A percentile compares a stretch with the other conserved stretches of the same genome.
phyloP scores from a whole-genome alignment of 2,329 filamentous ascomycete genomes.

The Fusarium sp. region DNA sequence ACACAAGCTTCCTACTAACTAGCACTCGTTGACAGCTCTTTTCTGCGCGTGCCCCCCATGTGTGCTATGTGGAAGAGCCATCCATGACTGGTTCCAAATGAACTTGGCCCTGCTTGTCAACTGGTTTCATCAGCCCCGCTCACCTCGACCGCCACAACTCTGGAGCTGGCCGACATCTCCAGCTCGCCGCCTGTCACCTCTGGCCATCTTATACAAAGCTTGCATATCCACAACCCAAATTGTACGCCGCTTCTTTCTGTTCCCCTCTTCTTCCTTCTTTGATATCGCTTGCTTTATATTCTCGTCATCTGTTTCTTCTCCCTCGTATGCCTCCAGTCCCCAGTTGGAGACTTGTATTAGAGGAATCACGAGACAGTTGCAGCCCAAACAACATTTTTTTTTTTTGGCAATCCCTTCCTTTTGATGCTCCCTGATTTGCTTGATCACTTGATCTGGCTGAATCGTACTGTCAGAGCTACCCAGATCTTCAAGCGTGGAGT shows the following conservation, averaged over 20 bases:
- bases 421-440: neutral
- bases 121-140: slow-evolving; percentile 56
- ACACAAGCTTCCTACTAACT: slow-evolving; percentile 21
- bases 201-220: slow-evolving; percentile 40
- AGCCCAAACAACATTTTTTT: neutral
- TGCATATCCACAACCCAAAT: slow-evolving; percentile 38
- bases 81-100: slow-evolving; percentile 57
- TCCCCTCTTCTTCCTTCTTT: slow-evolving; percentile 28
- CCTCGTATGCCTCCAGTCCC: neutral
- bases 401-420: neutral
- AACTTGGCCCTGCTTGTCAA: slow-evolving; percentile 56
- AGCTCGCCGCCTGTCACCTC: slow-evolving; percentile 48
- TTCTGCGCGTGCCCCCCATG: slow-evolving; percentile 39
- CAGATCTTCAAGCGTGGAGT: neutral
- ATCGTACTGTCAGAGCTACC: neutral
- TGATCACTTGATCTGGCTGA: neutral
- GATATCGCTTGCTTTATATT: neutral
- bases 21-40: slow-evolving; percentile 49
- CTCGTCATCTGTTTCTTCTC: neutral
- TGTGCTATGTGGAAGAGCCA: slow-evolving; percentile 46
- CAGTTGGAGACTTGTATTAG: neutral
- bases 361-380: neutral
- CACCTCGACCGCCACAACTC: slow-evolving; percentile 51
- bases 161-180: slow-evolving; percentile 60
- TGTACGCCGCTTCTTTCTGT: slow-evolving; percentile 34